Conservation (phyloP, 345 rosid species). For the Ceriops tagal region DNA sequence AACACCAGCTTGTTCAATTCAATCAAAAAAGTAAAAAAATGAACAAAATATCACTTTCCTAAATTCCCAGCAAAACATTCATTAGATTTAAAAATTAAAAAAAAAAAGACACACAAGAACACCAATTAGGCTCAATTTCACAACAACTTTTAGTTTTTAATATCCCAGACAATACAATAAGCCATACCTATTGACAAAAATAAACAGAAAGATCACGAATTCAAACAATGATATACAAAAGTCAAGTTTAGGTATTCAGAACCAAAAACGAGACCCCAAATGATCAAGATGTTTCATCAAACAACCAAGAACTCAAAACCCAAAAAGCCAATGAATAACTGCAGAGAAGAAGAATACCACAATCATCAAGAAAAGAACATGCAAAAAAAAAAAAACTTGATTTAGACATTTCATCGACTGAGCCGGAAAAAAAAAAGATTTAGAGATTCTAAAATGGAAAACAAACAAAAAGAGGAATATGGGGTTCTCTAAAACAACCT, state of each 20-base stretch:
- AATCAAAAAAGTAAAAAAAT: no score
- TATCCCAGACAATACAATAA: no score
- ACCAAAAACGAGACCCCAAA: neutral
- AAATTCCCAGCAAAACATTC: no score
- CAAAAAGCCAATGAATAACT: neutral
- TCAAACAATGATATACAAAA: neutral
- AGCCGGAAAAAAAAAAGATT: constrained; percentile 7
- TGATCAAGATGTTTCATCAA: constrained; percentile 43
- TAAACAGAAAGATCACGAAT: neutral
- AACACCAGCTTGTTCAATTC: no score
- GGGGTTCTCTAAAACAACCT: constrained; percentile 36
- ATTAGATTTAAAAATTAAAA: no score
- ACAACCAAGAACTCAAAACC: constrained; percentile 21
- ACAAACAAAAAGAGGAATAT: neutral
- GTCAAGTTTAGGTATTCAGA: neutral
- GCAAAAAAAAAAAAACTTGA: constrained; percentile 7
- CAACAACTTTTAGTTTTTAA: no score
- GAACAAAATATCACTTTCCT: no score
- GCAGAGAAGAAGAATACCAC: neutral
- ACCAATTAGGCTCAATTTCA: no score
- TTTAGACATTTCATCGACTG: constrained; percentile 25
- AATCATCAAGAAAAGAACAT: neutral
- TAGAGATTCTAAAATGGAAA: constrained; percentile 6
- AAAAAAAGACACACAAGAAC: no score
- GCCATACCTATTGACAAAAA: no score